A percentile compares a stretch with the other conserved stretches of the same genome.
Evolutionary conservation across 1,139 yeast species (phyloP).

Genomic region (Pichia sp.): DNA sequence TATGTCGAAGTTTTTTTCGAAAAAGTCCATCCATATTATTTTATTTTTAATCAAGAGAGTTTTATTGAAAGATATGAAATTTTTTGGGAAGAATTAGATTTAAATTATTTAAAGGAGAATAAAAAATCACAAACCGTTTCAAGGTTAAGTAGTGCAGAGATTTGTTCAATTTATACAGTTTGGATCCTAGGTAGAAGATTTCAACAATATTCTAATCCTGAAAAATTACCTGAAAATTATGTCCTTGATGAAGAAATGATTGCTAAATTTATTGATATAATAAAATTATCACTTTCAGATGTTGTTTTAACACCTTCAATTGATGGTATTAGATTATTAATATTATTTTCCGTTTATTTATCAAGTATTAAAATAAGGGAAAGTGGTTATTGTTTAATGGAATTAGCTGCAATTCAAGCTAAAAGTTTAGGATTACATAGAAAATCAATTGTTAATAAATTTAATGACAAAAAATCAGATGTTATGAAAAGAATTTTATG

Average conservation of each 20-base stretch:
- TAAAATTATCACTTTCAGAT: constrained; percentile 37
- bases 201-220: constrained; percentile 24
- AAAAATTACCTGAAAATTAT: constrained; percentile 20
- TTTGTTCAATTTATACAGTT: constrained; percentile 40
- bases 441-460: constrained; percentile 30
- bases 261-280: constrained; percentile 32
- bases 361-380: constrained; percentile 40
- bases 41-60: constrained; percentile 31
- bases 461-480: constrained; percentile 29
- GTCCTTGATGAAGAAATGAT: constrained; percentile 25
- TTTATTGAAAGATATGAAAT: constrained; percentile 31
- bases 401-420: constrained; percentile 40
- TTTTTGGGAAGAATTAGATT: constrained; percentile 32
- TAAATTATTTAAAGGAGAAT: constrained; percentile 8
- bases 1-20: constrained; percentile 35
- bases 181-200: constrained; percentile 36
- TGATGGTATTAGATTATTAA: constrained; percentile 37
- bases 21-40: constrained; percentile 37
- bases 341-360: constrained; percentile 36
- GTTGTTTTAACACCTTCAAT: constrained; percentile 37
- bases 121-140: constrained; percentile 13
- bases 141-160: constrained; percentile 27
- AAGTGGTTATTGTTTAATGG: constrained; percentile 39
- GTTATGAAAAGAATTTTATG: constrained; percentile 34
- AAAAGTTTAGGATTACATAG: constrained; percentile 41